Percentiles rank a stretch among this genome's conserved stretches.
Conservation (phyloP, 345 rosid species). For the Viola odorata region DNA sequence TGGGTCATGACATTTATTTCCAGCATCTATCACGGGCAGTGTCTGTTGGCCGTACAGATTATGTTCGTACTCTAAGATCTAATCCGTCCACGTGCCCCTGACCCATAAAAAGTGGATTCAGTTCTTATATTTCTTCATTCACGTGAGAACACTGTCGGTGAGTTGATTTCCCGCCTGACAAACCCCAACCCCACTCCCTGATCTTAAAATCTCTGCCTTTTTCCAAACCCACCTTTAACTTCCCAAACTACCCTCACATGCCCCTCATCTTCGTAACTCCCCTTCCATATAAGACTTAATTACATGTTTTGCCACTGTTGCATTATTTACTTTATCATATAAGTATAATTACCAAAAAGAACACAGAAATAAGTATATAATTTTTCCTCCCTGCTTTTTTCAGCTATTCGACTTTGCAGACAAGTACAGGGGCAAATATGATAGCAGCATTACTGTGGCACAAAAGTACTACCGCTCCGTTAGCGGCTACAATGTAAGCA, state of each 20-base stretch:
- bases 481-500: slow-evolving; percentile 84
- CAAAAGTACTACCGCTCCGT: slow-evolving; percentile 78
- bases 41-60: slow-evolving; percentile 34
- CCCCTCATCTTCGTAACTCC: too few species aligned
- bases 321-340: not conserved
- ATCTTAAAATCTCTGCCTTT: too few species aligned
- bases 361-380: too few species aligned
- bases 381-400: not conserved
- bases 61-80: slow-evolving; percentile 21
- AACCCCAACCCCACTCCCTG: not conserved
- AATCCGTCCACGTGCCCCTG: slow-evolving; percentile 36
- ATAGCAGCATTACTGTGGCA: slow-evolving; percentile 77
- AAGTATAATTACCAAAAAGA: not conserved
- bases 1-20: slow-evolving; percentile 23
- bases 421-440: slow-evolving; percentile 95
- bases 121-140: slow-evolving; percentile 4
- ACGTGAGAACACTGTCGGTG: slow-evolving; percentile 37
- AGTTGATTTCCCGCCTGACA: not conserved
- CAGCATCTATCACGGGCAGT: slow-evolving; percentile 36
- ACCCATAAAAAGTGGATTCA: not conserved
- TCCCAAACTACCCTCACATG: slow-evolving; percentile 17
- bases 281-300: too few species aligned
- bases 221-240: not conserved
- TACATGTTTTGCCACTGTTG: slow-evolving; percentile 7
- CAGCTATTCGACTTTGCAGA: slow-evolving; percentile 95